Conservation (phyloP, 2,329 filamentous ascomycete genomes). For the Fusarium sp. region DNA sequence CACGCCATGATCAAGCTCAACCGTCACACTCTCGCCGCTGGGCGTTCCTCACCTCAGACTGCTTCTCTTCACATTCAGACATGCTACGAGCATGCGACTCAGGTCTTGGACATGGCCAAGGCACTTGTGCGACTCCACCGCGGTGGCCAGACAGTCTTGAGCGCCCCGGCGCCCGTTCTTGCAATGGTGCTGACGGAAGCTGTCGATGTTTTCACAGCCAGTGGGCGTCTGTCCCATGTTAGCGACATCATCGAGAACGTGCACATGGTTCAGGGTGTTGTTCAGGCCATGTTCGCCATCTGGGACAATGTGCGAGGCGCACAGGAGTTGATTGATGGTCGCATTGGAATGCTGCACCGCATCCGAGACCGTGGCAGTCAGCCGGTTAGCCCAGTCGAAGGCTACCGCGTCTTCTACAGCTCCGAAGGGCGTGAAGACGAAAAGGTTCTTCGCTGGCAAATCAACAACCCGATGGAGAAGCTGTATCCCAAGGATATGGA, state of each 20-base stretch:
- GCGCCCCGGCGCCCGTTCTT: constrained; percentile 68
- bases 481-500: constrained; percentile 54
- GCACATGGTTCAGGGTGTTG: constrained; percentile 61
- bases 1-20: constrained; percentile 73
- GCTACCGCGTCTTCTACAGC: constrained; percentile 48
- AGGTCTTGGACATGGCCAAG: constrained; percentile 61
- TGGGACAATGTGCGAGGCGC: constrained; percentile 70
- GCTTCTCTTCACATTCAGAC: constrained; percentile 59
- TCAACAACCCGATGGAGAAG: constrained; percentile 51
- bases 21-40: constrained; percentile 62
- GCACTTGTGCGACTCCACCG: constrained; percentile 54
- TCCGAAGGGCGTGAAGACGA: constrained; percentile 45
- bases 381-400: constrained; percentile 44
- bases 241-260: constrained; percentile 65
- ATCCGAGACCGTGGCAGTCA: constrained; percentile 50
- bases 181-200: constrained; percentile 72
- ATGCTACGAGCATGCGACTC: constrained; percentile 63
- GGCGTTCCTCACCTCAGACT: constrained; percentile 53
- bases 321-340: constrained; percentile 58
- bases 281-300: constrained; percentile 66
- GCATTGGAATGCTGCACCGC: constrained; percentile 50
- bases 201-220: constrained; percentile 73
- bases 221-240: constrained; percentile 64
- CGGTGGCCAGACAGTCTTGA: constrained; percentile 47
- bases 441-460: constrained; percentile 50